Conservation (phyloP, 2,329 filamentous ascomycete species). For the Anthostomella pinea region DNA sequence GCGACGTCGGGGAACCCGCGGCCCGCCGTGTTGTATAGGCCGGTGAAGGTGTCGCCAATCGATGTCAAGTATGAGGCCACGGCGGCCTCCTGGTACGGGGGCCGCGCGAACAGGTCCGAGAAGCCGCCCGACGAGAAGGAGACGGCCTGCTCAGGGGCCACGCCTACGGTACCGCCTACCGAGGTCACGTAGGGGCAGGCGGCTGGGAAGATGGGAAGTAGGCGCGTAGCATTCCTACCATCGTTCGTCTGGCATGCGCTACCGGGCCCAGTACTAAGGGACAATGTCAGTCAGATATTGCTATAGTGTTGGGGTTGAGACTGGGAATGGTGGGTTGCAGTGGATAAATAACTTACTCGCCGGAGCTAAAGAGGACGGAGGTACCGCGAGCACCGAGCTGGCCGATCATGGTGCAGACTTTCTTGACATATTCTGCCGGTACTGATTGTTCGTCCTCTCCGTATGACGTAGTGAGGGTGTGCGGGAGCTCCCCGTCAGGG, state of each 20-base stretch:
- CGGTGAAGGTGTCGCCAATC: constrained; percentile 38
- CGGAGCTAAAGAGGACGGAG: constrained; percentile 28
- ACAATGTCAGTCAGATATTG: constrained; percentile 4
- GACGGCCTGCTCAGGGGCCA: constrained; percentile 49
- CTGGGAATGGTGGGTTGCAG: neutral
- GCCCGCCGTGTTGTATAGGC: constrained; percentile 44
- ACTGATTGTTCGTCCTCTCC: constrained; percentile 28
- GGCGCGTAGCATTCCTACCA: constrained; percentile 48
- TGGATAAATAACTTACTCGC: constrained; percentile 21
- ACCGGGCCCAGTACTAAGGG: constrained; percentile 24
- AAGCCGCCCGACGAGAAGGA: constrained; percentile 52
- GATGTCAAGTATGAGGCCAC: constrained; percentile 42
- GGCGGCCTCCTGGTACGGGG: constrained; percentile 44
- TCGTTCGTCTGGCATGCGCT: constrained; percentile 51
- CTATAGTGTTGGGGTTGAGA: neutral
- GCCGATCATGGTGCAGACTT: constrained; percentile 26
- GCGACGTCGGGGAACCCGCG: constrained; percentile 62
- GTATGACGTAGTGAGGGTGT: constrained; percentile 25
- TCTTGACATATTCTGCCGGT: constrained; percentile 23
- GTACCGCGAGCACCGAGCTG: constrained; percentile 27
- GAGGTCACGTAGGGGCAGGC: constrained; percentile 57
- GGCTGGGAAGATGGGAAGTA: constrained; percentile 49
- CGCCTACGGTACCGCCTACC: constrained; percentile 54
- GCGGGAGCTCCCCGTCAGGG: constrained; percentile 24
- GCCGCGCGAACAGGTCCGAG: constrained; percentile 44